Evolutionary conservation across 495 filamentous ascomycete genomes (phyloP), one percentile per base, ranked within the genome.

Genomic region (Penicillium ucsense): DNA sequence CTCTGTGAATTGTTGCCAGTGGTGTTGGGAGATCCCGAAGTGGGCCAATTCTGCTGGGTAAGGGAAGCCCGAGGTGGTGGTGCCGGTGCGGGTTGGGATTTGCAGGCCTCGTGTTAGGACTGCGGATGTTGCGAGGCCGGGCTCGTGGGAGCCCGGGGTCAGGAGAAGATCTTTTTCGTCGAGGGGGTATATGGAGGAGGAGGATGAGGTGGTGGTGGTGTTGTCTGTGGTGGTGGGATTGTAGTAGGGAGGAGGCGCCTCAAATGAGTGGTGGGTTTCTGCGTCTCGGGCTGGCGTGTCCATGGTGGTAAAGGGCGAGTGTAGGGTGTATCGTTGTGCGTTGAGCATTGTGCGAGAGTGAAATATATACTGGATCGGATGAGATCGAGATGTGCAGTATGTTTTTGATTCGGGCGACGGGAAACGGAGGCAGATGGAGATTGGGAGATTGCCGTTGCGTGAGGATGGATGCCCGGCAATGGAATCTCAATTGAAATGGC

Each of bases 1-100:
- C 8, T 49, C 44, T 3, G 65, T 67, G 37, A 70, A 70, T 9
- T 56, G 41, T 2, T 20, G 29, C 67, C 65, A 70, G 29, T 68
- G 50, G 4, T 55, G 42, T 8, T 48, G 36, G 0, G 59, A 53
- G 31, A 70, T 52, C 10, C 49, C 42, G 32, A 63, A 54, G 28
- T 43, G 20, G 0, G 43, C 38, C 2, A 70, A 41, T 8, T 63
- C 49, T 4, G 51, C 51, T 2, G 65, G 65, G 48, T 66, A 68
- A 8, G 51, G 49, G 45, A 70, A 70, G 27, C 67, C 64, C 0
- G 67, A 70, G 11, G 59, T 60, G 32, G 56, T 44, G 30, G 51
- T 41, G 3, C 35, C 31, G 3, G 56, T 61, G 12, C 59, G 55
- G 3, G 64, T 62, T 5, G 65, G 67, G 9, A 70, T 51, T 51